Evolutionary conservation across 2,329 filamentous ascomycete genomes (phyloP), one percentile per base, ranked within the genome.

Genomic region (Microcera coccophila): DNA sequence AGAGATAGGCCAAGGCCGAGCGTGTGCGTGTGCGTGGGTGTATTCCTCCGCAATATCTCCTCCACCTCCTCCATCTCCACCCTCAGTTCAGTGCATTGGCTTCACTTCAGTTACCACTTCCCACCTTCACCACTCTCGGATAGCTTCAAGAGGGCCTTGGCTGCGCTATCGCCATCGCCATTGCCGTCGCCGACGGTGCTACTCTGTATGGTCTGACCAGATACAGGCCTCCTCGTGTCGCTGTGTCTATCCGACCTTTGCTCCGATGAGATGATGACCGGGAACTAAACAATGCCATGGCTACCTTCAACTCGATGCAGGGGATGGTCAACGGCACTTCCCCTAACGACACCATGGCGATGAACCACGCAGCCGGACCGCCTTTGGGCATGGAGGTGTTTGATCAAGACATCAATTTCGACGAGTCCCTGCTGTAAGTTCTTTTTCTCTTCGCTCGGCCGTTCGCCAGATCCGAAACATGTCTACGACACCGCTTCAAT

Each of bases 271-370:
- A 52, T 56, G 48, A 53, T 62, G 61, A 61, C 55, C 48, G 50
- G 48, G 52, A 51, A 55, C 57, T 55, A 49, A 60, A 63, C 59
- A 54, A 77, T 76, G 74, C 69, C 59, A 81, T 81, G 78, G 74
- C 75, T 53, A 69, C 70, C 58, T 81, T 72, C 69, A 79, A 77
- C 64, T 69, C 75, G 60, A 74, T 79, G 68, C 66, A 73, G 66
- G 69, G 67, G 58, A 69, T 76, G 59, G 63, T 69, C 53, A 64
- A 70, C 50, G 64, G 66, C 61, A 60, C 68, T 55, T 65, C 69
- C 38, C 61, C 67, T 49, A 66, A 62, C 59, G 72, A 77, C 52
- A 58, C 64, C 50, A 70, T 78, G 63, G 64, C 62, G 49, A 62
- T 79, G 62, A 72, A 69, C 49, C 62, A 64, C 50, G 58, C 55